Conservation (phyloP, 805 yeast genomes). For the Lipomyces chichibuensis region DNA sequence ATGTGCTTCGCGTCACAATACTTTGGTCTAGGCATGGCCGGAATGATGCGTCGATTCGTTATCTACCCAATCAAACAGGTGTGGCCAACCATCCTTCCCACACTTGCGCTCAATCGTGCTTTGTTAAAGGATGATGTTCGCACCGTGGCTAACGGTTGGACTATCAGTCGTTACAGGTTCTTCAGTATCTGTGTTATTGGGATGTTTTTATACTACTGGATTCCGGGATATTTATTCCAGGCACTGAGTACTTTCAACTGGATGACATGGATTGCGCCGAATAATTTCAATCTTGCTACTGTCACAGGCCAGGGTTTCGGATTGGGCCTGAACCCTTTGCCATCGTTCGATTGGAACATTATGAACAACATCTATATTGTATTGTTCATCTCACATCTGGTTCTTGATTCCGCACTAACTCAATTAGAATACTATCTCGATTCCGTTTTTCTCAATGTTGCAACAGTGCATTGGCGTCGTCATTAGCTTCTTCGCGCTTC, state of each 20-base stretch:
- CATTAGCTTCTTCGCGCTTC: slow-evolving; percentile 54
- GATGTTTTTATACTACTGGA: slow-evolving; percentile 58
- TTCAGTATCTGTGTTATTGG: slow-evolving; percentile 50
- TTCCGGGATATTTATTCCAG: slow-evolving; percentile 63
- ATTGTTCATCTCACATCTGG: too few relatives aligned
- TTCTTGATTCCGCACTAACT: too few relatives aligned
- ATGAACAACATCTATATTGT: slow-evolving; percentile 37
- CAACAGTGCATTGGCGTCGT: slow-evolving; percentile 50
- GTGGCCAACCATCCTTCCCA: slow-evolving; percentile 71
- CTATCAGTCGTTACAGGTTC: slow-evolving; percentile 55
- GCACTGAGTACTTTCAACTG: slow-evolving; percentile 62
- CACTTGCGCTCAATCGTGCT: slow-evolving; percentile 59
- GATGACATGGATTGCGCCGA: slow-evolving; percentile 66
- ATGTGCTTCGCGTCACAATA: slow-evolving; percentile 60
- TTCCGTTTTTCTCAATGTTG: slow-evolving; percentile 45
- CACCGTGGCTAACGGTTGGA: slow-evolving; percentile 65
- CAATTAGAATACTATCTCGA: slow-evolving; percentile 38
- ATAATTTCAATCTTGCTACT: slow-evolving; percentile 63
- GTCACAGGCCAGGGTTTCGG: slow-evolving; percentile 67
- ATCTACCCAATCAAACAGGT: slow-evolving; percentile 55
- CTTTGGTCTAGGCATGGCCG: slow-evolving; percentile 70
- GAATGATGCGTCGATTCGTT: slow-evolving; percentile 60
- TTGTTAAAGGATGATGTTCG: slow-evolving; percentile 45
- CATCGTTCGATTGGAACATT: slow-evolving; percentile 70
- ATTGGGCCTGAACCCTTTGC: slow-evolving; percentile 62